phyloP scores from a whole-genome alignment of 441 rosid genomes.

The Adansonia madagascariensis region DNA sequence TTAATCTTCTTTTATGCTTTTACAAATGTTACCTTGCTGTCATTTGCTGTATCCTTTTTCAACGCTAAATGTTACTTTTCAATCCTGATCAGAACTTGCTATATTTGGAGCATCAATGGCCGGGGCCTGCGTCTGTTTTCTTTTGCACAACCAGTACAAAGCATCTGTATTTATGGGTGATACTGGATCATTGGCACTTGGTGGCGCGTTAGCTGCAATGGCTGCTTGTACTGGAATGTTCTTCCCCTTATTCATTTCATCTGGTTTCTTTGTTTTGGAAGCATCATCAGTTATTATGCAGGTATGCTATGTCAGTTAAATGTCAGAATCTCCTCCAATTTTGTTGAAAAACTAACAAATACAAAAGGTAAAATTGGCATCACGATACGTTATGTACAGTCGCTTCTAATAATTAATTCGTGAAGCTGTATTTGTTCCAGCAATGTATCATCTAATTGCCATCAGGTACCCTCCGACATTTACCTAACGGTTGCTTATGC shows the following conservation, averaged over 20 bases:
- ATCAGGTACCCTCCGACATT: background rate
- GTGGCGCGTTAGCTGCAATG: conserved; percentile 95
- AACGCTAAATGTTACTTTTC: conserved; percentile 19
- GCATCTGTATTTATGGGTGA: conserved; percentile 87
- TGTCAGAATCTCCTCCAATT: background rate
- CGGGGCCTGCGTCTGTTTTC: conserved; percentile 91
- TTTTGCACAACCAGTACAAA: conserved; percentile 78
- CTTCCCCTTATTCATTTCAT: conserved; percentile 76
- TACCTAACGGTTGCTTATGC: background rate
- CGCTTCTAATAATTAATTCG: background rate
- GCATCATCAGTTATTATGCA: conserved; percentile 66
- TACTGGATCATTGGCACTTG: conserved; percentile 84
- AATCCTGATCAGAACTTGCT: conserved; percentile 60
- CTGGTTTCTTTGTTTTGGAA: conserved; percentile 77
- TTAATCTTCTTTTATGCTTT: background rate
- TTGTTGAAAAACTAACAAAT: background rate
- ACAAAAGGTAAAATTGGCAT: background rate
- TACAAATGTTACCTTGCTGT: background rate
- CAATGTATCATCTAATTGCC: background rate
- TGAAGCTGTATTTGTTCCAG: background rate
- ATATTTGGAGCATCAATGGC: conserved; percentile 96
- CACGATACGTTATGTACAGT: background rate
- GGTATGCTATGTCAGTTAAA: conserved; percentile 38
- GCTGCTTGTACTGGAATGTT: conserved; percentile 96
- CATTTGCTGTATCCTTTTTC: background rate